phyloP scores from a whole-genome alignment of 2,329 filamentous ascomycete genomes.

The Talaromyces sp. region DNA sequence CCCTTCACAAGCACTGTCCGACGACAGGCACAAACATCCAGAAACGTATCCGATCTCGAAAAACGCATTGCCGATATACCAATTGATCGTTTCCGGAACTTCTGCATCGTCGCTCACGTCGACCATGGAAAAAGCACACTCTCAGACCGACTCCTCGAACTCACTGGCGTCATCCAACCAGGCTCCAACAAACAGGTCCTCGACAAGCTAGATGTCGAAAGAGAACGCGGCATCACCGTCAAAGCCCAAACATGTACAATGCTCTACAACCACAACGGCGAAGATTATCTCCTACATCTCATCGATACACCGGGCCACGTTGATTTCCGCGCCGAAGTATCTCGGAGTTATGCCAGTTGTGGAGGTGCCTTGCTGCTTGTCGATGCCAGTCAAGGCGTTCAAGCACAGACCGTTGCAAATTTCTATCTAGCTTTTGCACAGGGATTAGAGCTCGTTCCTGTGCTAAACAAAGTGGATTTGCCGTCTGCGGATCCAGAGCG shows the following conservation, averaged over 20 bases:
- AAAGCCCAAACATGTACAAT: conserved; percentile 98
- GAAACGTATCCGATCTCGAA: conserved; percentile 50
- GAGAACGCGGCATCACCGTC: conserved; percentile 93
- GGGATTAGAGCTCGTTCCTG: conserved; percentile 76
- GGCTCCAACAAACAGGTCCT: conserved; percentile 91
- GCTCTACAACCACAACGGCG: conserved; percentile 80
- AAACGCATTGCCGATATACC: conserved; percentile 50
- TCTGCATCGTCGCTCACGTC: conserved; percentile 97
- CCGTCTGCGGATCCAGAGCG: conserved; percentile 80
- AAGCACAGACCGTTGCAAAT: conserved; percentile 97
- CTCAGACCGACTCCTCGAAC: conserved; percentile 83
- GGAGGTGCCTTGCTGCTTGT: conserved; percentile 88
- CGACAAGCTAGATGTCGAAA: conserved; percentile 94
- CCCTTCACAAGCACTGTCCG: conserved; percentile 31
- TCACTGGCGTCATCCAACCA: conserved; percentile 85
- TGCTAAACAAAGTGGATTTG: conserved; percentile 96
- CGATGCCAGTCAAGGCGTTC: conserved; percentile 92
- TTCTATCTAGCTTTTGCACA: conserved; percentile 97
- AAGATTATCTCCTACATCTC: conserved; percentile 89
- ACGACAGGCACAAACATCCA: conserved; percentile 22
- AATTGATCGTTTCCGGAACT: conserved; percentile 67
- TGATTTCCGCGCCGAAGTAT: conserved; percentile 94
- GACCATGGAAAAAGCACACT: conserved; percentile 98
- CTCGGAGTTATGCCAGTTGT: conserved; percentile 90
- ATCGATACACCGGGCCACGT: conserved; percentile 97